phyloP scores from a whole-genome alignment of 805 yeast genomes.

The Lachancea mirantina region DNA sequence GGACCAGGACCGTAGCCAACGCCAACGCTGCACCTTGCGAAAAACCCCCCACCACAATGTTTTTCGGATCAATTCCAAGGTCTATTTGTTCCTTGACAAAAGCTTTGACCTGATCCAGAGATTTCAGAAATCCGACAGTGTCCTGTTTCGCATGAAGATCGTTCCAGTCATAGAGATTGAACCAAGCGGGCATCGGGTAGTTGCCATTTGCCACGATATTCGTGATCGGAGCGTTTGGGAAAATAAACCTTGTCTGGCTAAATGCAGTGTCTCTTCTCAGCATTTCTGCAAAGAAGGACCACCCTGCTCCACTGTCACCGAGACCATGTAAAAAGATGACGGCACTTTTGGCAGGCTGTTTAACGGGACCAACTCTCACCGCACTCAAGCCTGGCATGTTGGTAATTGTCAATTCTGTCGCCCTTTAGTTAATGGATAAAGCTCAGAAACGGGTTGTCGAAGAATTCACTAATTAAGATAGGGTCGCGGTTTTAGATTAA shows the following conservation, averaged over 20 bases:
- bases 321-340: constrained; percentile 81
- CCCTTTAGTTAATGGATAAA: too few relatives aligned
- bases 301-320: constrained; percentile 87
- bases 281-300: constrained; percentile 73
- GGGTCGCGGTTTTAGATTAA: too few relatives aligned
- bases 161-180: constrained; percentile 59
- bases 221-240: constrained; percentile 79
- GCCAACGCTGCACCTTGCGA: constrained; percentile 89
- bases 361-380: constrained; percentile 27
- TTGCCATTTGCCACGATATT: constrained; percentile 69
- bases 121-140: constrained; percentile 44
- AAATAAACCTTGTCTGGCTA: constrained; percentile 60
- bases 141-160: constrained; percentile 40
- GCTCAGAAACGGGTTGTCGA: too few relatives aligned
- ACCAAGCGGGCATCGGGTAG: constrained; percentile 74
- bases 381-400: constrained; percentile 19
- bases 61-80: constrained; percentile 48
- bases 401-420: constrained; percentile 1
- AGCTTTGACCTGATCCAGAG: constrained; percentile 39
- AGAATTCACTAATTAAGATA: too few relatives aligned
- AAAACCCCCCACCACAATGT: constrained; percentile 89
- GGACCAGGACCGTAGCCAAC: constrained; percentile 48
- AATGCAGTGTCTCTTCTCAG: constrained; percentile 41
- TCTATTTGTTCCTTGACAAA: constrained; percentile 49
- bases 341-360: constrained; percentile 47